Conservation (phyloP, 805 yeast species). For the Suhomyces sp. region DNA sequence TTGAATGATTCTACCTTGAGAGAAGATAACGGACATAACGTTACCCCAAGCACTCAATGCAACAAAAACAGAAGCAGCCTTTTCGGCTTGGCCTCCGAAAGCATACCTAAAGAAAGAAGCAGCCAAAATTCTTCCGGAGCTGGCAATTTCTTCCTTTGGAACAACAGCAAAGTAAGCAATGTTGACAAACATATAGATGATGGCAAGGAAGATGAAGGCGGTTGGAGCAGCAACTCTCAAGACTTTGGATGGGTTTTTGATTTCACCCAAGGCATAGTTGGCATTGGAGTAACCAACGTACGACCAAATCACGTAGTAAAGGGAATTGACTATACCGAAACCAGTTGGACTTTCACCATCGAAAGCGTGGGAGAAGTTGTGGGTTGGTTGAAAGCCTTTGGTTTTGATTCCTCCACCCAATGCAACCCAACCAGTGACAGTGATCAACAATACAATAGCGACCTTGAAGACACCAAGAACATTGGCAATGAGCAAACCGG, state of each 20-base stretch:
- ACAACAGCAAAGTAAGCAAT: slow-evolving; percentile 83
- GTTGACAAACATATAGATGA: slow-evolving; percentile 73
- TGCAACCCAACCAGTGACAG: slow-evolving; percentile 82
- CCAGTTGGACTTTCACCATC: slow-evolving; percentile 54
- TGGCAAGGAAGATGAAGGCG: slow-evolving; percentile 58
- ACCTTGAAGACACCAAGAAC: slow-evolving; percentile 71
- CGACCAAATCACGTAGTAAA: slow-evolving; percentile 83
- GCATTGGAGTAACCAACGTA: slow-evolving; percentile 82
- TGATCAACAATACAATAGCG: slow-evolving; percentile 65
- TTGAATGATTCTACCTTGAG: slow-evolving; percentile 80
- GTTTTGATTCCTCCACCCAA: slow-evolving; percentile 66
- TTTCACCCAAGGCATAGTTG: slow-evolving; percentile 80
- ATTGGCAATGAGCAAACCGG: slow-evolving; percentile 65
- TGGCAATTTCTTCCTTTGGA: slow-evolving; percentile 57
- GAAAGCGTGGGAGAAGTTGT: slow-evolving; percentile 60
- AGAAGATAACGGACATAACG: slow-evolving; percentile 74
- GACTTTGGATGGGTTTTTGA: slow-evolving; percentile 68
- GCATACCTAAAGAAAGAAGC: slow-evolving; percentile 73
- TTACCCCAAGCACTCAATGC: slow-evolving; percentile 82
- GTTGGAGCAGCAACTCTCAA: slow-evolving; percentile 73
- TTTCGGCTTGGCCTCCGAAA: slow-evolving; percentile 67
- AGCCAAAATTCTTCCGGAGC: slow-evolving; percentile 70
- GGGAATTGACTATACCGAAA: slow-evolving; percentile 71
- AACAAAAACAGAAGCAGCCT: slow-evolving; percentile 74
- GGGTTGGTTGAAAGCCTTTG: slow-evolving; percentile 49